These are phyloP conservation scores for Daldinia eschscholtzii DNA, from an alignment of 2,329 filamentous ascomycete genomes.

Conservation along the genomic window DNA sequence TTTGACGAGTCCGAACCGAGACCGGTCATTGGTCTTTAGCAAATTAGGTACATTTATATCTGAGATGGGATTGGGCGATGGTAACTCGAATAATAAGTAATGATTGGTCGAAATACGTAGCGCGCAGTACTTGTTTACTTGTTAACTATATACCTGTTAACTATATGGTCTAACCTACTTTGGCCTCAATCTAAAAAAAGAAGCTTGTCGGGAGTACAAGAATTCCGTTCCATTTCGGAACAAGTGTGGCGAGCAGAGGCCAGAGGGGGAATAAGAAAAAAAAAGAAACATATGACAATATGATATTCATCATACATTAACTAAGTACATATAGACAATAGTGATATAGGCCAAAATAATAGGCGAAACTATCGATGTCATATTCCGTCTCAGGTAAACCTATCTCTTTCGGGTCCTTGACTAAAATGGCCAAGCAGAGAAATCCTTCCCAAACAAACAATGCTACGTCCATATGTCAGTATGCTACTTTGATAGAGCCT, in stretches of 20 bases:
- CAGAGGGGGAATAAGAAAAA: not conserved
- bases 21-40: constrained; percentile 18
- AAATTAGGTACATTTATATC: constrained; percentile 25
- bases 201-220: constrained; percentile 15
- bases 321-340: not conserved
- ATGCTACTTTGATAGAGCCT: not conserved
- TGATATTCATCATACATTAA: not conserved
- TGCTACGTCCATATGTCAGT: not conserved
- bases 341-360: not conserved
- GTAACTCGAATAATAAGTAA: constrained; percentile 2
- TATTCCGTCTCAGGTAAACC: constrained; percentile 7
- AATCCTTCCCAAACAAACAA: constrained; percentile 10
- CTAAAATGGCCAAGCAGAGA: constrained; percentile 1
- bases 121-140: not conserved
- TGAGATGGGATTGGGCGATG: constrained; percentile 7
- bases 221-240: constrained; percentile 19
- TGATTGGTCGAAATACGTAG: constrained; percentile 25
- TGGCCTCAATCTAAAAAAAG: constrained; percentile 34
- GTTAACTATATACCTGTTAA: no score
- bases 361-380: not conserved
- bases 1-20: not conserved
- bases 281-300: constrained; percentile 3
- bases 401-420: not conserved
- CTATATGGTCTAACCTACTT: constrained; percentile 3
- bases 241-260: constrained; percentile 1